Conservation (phyloP, 495 filamentous ascomycete species). For the Aspergillus incahuasiensis region DNA sequence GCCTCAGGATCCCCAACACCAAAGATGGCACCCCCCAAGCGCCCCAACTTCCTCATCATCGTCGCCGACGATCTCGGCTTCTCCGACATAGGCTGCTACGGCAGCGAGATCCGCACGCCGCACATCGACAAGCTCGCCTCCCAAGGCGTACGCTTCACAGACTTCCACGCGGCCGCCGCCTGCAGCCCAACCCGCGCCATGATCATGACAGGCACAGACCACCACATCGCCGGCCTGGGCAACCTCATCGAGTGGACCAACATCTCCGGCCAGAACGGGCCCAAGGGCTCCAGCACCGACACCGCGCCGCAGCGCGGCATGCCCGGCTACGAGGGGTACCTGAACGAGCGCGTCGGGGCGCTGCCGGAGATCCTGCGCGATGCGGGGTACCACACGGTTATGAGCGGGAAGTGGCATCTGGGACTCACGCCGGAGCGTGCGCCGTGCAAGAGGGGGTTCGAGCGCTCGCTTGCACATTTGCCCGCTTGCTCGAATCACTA, state of each 20-base stretch:
- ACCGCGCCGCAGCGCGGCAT: slow-evolving; percentile 47
- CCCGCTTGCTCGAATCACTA: slow-evolving; percentile 60
- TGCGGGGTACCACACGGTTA: slow-evolving; percentile 57
- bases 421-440: slow-evolving; percentile 43
- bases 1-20: neutral
- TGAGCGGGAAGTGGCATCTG: slow-evolving; percentile 58
- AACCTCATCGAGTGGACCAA: slow-evolving; percentile 49
- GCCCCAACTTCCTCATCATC: slow-evolving; percentile 60
- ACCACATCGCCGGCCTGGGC: slow-evolving; percentile 44
- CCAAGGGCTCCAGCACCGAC: slow-evolving; percentile 40
- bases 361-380: slow-evolving; percentile 59
- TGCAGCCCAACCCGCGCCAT: slow-evolving; percentile 60
- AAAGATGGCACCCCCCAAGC: slow-evolving; percentile 29
- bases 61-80: slow-evolving; percentile 62
- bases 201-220: slow-evolving; percentile 48
- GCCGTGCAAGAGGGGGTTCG: slow-evolving; percentile 41
- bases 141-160: slow-evolving; percentile 53
- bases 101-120: slow-evolving; percentile 59
- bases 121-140: slow-evolving; percentile 56
- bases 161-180: slow-evolving; percentile 60
- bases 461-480: slow-evolving; percentile 47
- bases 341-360: slow-evolving; percentile 58
- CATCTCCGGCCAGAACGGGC: slow-evolving; percentile 42
- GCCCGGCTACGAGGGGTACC: slow-evolving; percentile 63
- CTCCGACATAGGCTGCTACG: slow-evolving; percentile 58